Percentiles rank a stretch among this genome's conserved stretches.
These are phyloP conservation scores for Cryptococcus amylolentus DNA, from an alignment of 1,284 basidiomycete species.

Conservation along the genomic window DNA sequence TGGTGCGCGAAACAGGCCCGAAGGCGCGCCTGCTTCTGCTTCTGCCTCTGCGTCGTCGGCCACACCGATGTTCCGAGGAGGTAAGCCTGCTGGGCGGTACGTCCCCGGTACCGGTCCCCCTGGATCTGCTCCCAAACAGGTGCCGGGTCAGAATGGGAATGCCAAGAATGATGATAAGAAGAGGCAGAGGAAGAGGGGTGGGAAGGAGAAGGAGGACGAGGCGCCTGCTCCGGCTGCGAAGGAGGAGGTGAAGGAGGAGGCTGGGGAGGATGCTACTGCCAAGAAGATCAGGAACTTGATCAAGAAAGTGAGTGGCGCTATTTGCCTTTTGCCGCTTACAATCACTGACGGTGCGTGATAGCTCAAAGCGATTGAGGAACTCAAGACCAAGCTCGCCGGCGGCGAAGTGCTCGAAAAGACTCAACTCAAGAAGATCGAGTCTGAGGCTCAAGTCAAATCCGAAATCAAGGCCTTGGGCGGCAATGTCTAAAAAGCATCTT, in stretches of 20 bases:
- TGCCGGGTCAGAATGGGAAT: constrained; percentile 45
- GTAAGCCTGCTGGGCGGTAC: constrained; percentile 52
- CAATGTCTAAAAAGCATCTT: constrained; percentile 8
- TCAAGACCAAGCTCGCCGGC: constrained; percentile 80
- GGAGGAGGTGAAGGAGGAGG: constrained; percentile 47
- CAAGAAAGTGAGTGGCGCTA: constrained; percentile 69
- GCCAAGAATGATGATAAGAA: constrained; percentile 58
- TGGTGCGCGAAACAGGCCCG: constrained; percentile 82
- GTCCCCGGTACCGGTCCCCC: constrained; percentile 62
- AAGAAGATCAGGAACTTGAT: constrained; percentile 91
- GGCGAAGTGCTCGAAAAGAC: constrained; percentile 90
- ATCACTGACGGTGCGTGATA: constrained; percentile 39
- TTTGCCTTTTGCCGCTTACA: neutral
- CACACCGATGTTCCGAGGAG: constrained; percentile 57
- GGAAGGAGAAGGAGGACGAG: constrained; percentile 41
- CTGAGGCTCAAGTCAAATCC: constrained; percentile 73
- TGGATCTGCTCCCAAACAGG: constrained; percentile 24
- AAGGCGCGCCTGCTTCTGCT: constrained; percentile 50
- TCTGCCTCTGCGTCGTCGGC: constrained; percentile 59
- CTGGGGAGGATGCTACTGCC: constrained; percentile 66
- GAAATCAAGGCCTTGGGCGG: constrained; percentile 63
- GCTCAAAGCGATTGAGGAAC: constrained; percentile 92
- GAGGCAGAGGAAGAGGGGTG: constrained; percentile 55
- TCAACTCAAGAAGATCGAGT: constrained; percentile 91
- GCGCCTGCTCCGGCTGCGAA: constrained; percentile 26